A percentile compares a stretch with the other conserved stretches of the same genome.
Evolutionary conservation across 768 basidiomycete genomes (phyloP).

Genomic region (Tricholoma terreum): DNA sequence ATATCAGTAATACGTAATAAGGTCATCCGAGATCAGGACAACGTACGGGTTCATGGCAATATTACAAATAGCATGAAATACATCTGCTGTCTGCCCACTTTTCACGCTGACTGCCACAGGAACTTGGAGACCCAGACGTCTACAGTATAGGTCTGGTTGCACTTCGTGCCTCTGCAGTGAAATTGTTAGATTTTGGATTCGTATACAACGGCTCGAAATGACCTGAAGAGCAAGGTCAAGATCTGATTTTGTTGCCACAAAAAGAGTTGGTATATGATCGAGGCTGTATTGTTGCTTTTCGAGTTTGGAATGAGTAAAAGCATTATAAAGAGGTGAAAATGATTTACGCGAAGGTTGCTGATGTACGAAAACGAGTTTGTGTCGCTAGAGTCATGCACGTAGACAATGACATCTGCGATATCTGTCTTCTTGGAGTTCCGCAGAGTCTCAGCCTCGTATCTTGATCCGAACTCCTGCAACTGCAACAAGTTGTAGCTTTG

Average conservation of each 20-base stretch:
- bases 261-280: constrained; percentile 92
- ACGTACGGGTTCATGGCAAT: constrained; percentile 88
- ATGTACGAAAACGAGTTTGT: constrained; percentile 99
- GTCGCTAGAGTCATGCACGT: constrained; percentile 96
- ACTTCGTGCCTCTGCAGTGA: constrained; percentile 84
- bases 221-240: constrained; percentile 95
- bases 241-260: constrained; percentile 99
- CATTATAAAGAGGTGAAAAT: background rate
- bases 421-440: constrained; percentile 90
- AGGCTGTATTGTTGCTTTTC: constrained; percentile 93
- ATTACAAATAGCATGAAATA: constrained; percentile 81
- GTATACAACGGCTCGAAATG: constrained; percentile 13
- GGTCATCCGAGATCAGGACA: background rate
- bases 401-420: constrained; percentile 89
- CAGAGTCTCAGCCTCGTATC: constrained; percentile 88
- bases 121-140: constrained; percentile 84
- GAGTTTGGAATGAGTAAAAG: constrained; percentile 16
- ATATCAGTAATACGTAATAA: background rate
- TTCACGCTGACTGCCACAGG: constrained; percentile 93
- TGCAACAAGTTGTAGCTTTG: constrained; percentile 26
- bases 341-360: constrained; percentile 82
- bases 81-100: constrained; percentile 79
- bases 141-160: constrained; percentile 95
- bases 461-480: constrained; percentile 97
- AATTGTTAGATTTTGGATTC: background rate